Evolutionary conservation across 768 basidiomycete species (phyloP).

Genomic region (Lentinula detonsa): DNA sequence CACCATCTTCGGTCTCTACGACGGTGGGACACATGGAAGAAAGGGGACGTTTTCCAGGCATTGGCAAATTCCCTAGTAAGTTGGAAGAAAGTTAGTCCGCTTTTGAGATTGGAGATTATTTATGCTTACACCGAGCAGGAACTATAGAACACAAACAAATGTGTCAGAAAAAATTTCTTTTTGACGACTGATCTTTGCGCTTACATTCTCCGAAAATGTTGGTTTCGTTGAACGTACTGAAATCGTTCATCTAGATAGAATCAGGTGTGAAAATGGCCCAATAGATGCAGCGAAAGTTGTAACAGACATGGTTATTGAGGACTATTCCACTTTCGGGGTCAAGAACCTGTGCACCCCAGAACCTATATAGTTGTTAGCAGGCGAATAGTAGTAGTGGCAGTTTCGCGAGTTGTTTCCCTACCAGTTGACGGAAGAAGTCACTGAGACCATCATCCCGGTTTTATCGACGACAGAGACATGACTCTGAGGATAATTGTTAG

Average conservation of each 20-base stretch:
- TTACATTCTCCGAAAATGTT: slow-evolving; percentile 81
- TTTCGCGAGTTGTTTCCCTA: slow-evolving; percentile 23
- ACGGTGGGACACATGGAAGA: slow-evolving; percentile 61
- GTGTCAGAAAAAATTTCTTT: background rate
- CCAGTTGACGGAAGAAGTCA: slow-evolving; percentile 66
- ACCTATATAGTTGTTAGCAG: background rate
- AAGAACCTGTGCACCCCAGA: slow-evolving; percentile 55
- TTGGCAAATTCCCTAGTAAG: slow-evolving; percentile 55
- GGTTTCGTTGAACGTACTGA: slow-evolving; percentile 74
- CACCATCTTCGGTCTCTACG: slow-evolving; percentile 47
- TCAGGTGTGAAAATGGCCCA: background rate
- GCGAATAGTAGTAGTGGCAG: too few species aligned
- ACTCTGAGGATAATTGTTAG: slow-evolving; percentile 28
- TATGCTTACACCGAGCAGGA: background rate
- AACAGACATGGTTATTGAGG: slow-evolving; percentile 57
- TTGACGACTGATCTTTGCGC: slow-evolving; percentile 52
- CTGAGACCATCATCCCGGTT: slow-evolving; percentile 55
- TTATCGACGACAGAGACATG: slow-evolving; percentile 58
- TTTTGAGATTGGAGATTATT: background rate
- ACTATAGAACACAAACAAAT: background rate
- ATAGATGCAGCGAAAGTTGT: background rate
- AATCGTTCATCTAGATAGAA: slow-evolving; percentile 73
- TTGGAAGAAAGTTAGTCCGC: background rate
- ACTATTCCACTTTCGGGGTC: slow-evolving; percentile 63
- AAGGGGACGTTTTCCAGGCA: slow-evolving; percentile 60